These are phyloP conservation scores for Dryas octopetala DNA, from an alignment of 306 rosid species.

Conservation along the genomic window DNA sequence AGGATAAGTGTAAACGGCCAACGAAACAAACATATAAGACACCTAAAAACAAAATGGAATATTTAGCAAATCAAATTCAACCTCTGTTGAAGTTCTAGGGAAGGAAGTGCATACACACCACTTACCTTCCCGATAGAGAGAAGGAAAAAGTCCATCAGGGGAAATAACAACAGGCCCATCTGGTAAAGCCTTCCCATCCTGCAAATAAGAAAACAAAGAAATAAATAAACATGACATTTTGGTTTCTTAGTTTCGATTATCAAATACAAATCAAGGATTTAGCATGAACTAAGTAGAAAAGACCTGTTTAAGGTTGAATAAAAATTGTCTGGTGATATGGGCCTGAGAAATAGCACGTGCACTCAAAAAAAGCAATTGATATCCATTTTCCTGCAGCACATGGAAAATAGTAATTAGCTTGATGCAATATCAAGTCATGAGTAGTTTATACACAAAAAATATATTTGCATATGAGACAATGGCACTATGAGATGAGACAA, in stretches of 20 bases:
- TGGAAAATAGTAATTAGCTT: slow-evolving; percentile 17
- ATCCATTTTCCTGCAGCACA: slow-evolving; percentile 85
- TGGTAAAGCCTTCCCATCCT: slow-evolving; percentile 93
- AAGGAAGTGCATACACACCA: neutral
- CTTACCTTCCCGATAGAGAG: slow-evolving; percentile 94
- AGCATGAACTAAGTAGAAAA: slow-evolving; percentile 22
- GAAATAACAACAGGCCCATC: slow-evolving; percentile 97
- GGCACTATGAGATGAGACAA: neutral
- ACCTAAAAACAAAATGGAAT: neutral
- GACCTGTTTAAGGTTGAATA: slow-evolving; percentile 91
- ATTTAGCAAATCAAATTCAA: neutral
- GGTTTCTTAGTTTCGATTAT: slow-evolving; percentile 3
- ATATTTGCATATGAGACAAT: neutral
- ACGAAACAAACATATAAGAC: neutral
- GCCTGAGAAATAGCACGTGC: slow-evolving; percentile 99
- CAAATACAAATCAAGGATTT: slow-evolving; percentile 23
- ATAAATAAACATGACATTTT: slow-evolving; percentile 13
- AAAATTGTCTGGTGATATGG: slow-evolving; percentile 75
- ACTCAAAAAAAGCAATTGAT: slow-evolving; percentile 90
- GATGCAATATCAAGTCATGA: slow-evolving; percentile 3
- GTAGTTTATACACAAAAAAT: neutral
- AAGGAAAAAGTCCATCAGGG: slow-evolving; percentile 95
- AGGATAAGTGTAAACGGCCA: neutral
- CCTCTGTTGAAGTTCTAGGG: neutral
- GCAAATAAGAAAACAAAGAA: slow-evolving; percentile 28